Conservation (phyloP, 371 early-diverging fungal species). For the Dinochytrium kinnereticum region DNA sequence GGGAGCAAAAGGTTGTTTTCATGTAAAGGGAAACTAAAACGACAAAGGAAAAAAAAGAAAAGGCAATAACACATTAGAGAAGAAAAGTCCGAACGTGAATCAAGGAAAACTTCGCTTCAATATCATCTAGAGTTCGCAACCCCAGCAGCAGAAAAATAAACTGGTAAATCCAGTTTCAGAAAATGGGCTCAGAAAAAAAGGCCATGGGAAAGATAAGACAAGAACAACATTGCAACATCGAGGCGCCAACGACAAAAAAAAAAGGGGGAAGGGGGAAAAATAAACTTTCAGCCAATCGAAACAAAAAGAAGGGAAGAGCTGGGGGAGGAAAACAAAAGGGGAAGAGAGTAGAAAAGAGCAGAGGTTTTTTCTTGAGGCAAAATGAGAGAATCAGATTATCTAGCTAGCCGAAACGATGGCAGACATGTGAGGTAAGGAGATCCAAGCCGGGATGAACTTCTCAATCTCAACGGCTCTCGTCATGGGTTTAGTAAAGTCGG, state of each 20-base stretch:
- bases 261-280: not conserved
- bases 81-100: too few relatives aligned
- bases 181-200: too few relatives aligned
- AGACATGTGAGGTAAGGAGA: slow-evolving; percentile 7
- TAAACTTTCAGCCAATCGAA: not conserved
- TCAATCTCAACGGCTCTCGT: slow-evolving; percentile 52
- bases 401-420: slow-evolving; percentile 14
- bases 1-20: too few relatives aligned
- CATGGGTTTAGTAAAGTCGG: slow-evolving; percentile 56
- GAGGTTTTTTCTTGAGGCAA: not conserved
- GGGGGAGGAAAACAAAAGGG: not conserved
- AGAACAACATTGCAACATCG: not conserved
- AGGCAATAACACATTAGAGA: too few relatives aligned
- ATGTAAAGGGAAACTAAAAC: not conserved
- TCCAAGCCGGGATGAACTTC: slow-evolving; percentile 48
- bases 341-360: not conserved
- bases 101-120: too few relatives aligned
- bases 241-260: not conserved
- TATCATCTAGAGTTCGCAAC: too few relatives aligned
- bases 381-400: not conserved
- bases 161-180: too few relatives aligned
- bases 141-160: too few relatives aligned
- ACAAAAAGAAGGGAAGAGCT: not conserved
- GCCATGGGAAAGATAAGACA: not conserved
- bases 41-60: not conserved